Conservation (phyloP, 306 rosid species). For the Ochetophila trinervis region DNA sequence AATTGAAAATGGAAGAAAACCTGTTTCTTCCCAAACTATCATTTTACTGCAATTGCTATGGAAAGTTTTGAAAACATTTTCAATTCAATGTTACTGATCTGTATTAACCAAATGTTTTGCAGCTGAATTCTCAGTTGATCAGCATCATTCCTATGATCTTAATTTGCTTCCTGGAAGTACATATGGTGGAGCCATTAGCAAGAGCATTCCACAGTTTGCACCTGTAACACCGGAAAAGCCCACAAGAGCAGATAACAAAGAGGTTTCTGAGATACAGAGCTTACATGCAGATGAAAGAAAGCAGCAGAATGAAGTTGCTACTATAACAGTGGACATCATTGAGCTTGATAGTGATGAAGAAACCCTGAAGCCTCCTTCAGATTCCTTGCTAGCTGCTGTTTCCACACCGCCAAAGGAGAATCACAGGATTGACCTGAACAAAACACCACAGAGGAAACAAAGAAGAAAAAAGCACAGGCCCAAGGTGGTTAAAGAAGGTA, state of each 20-base stretch:
- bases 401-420: conserved; percentile 35
- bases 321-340: conserved; percentile 21
- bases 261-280: conserved; percentile 23
- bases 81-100: conserved; percentile 12
- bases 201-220: conserved; percentile 31
- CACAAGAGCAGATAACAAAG: conserved; percentile 29
- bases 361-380: conserved; percentile 20
- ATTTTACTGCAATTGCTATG: too few species aligned
- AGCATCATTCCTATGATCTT: conserved; percentile 24
- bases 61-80: neutral
- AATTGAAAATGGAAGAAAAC: too few species aligned
- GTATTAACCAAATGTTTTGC: conserved; percentile 14
- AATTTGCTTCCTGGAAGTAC: conserved; percentile 32
- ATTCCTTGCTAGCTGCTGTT: conserved; percentile 33
- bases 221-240: conserved; percentile 50
- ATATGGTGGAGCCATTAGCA: conserved; percentile 21
- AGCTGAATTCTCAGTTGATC: conserved; percentile 11
- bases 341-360: conserved; percentile 33
- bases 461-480: conserved; percentile 77
- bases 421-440: conserved; percentile 33
- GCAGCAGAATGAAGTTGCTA: conserved; percentile 21
- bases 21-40: too few species aligned
- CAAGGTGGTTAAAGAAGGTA: conserved; percentile 74
- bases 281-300: conserved; percentile 20
- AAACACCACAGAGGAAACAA: conserved; percentile 48